These are phyloP conservation scores for Scheffersomyces insectosa DNA, from an alignment of 1,139 yeast genomes.

Conservation along the genomic window DNA sequence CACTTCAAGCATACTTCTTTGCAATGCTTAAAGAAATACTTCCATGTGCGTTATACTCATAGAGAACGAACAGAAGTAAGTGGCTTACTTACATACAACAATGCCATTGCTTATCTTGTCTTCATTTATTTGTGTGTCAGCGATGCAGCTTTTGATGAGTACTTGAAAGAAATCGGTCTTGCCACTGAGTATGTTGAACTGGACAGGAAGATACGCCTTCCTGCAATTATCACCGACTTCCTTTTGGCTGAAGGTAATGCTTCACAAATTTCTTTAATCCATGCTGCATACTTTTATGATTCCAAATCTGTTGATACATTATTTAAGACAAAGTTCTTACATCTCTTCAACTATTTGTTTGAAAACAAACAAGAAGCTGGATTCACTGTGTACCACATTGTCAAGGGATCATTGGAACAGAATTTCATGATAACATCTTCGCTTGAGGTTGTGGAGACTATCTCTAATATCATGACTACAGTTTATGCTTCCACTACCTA, in stretches of 20 bases:
- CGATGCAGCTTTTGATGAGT: constrained; percentile 46
- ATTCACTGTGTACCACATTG: constrained; percentile 46
- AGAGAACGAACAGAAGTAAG: constrained; percentile 5
- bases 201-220: constrained; percentile 43
- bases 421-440: constrained; percentile 33
- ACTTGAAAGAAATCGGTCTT: constrained; percentile 49
- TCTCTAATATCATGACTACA: constrained; percentile 28
- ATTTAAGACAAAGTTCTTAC: constrained; percentile 54
- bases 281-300: constrained; percentile 55
- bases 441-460: constrained; percentile 26
- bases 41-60: constrained; percentile 46
- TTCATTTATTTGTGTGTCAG: constrained; percentile 56
- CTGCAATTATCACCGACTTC: constrained; percentile 51
- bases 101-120: constrained; percentile 48
- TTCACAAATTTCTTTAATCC: constrained; percentile 49
- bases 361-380: constrained; percentile 35
- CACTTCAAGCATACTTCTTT: constrained; percentile 60
- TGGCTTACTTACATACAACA: constrained; percentile 7
- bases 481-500: constrained; percentile 24
- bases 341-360: constrained; percentile 47
- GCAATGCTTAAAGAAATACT: constrained; percentile 49
- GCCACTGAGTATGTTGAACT: constrained; percentile 23
- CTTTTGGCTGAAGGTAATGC: constrained; percentile 40
- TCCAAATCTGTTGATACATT: constrained; percentile 44
- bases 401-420: constrained; percentile 41